Conservation (phyloP, 768 basidiomycete species). For the Coprinopsis cinerea region DNA sequence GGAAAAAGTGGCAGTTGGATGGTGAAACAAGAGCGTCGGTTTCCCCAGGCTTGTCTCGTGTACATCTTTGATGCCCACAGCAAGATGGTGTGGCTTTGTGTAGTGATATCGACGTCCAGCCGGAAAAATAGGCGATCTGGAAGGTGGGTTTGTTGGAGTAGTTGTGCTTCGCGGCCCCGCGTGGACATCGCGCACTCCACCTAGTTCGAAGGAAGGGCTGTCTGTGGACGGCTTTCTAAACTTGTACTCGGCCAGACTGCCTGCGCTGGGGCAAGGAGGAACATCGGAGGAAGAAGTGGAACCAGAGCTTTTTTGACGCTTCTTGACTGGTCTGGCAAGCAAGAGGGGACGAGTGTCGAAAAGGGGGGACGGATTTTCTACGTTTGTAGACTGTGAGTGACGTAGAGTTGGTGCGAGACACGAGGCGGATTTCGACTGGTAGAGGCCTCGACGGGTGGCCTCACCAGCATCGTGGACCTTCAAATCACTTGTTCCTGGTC, state of each 20-base stretch:
- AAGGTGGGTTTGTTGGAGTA: background rate
- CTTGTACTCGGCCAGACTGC: background rate
- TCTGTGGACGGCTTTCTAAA: background rate
- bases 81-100: background rate
- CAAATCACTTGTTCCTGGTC: background rate
- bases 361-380: background rate
- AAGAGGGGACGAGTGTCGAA: background rate
- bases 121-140: background rate
- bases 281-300: too few species aligned
- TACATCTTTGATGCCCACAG: background rate
- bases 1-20: too few species aligned
- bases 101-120: background rate
- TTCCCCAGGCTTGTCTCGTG: background rate
- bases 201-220: too few species aligned
- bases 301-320: background rate
- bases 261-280: too few species aligned
- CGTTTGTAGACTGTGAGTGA: background rate
- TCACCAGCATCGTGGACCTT: background rate
- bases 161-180: too few species aligned
- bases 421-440: conserved; percentile 2
- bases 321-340: background rate
- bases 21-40: too few species aligned
- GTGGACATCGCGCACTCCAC: too few species aligned
- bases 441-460: background rate
- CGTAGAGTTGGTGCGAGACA: background rate